Base-by-base conservation (phyloP, 306 rosid species). In the Sesbania bispinosa region DNA sequence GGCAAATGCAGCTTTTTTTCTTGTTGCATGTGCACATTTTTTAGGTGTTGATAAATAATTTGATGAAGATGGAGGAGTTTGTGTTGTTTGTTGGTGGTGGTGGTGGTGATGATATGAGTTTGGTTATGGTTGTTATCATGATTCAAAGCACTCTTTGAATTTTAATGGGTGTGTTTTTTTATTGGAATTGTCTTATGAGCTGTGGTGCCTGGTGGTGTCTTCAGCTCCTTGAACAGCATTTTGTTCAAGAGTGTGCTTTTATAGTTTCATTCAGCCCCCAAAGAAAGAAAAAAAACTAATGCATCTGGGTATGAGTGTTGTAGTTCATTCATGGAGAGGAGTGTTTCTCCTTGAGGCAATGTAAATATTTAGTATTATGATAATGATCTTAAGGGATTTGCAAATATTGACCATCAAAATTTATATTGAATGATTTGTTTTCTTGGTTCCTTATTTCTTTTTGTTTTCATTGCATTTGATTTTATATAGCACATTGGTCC, bases 121-220 rank as follows among this genome's bases (percentile, higher is more conserved):
- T 21, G 82, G 61, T 69, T 69, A 69, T 21, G 68, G 75, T 64
- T 75, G 11, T 65, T 10, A 30, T 70, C 58, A 51, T 76, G 30
- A 16, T 76, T 84, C 83, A 85, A 84, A 84, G 62, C 39, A 58
- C 84, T 84, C 85, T 80, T 86, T 85, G 90, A 83, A 67, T 73
- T 84, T 77, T 66, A 20, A 14, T 63, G 52, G 78, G 38, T 74
- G 76, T 67, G 33, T 59, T 68, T 63, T 27, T 21, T 27, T 14
- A 9, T 52, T 29, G 68, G 52, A 29, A 11, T 38, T 63, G 74
- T 65, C 18, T 75, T 27, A 20, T 75, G 67, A 75, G 79, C 46
- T 82, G 86, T 41, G 27, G 54, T n/a, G 39, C 7, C 35, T 73
- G 71, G 69, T 29, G 38, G 67, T 46, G 51, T 53, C 16, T 10